Evolutionary conservation across 495 filamentous ascomycete genomes (phyloP).

Genomic region (Halenospora varia): DNA sequence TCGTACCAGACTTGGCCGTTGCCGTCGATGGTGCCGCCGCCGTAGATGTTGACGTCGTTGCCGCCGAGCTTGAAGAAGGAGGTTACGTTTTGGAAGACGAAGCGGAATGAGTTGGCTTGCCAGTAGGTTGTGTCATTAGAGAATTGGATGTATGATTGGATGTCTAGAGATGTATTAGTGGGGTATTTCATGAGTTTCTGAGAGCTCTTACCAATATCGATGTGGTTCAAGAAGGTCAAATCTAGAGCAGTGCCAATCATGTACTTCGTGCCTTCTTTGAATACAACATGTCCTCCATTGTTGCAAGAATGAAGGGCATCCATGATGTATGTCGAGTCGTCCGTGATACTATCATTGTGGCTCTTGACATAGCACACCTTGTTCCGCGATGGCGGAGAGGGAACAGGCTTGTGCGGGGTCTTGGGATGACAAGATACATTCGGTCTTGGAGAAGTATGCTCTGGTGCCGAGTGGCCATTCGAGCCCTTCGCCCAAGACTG

Average conservation of each 20-base stretch:
- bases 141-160: slow-evolving; percentile 54
- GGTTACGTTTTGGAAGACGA: slow-evolving; percentile 60
- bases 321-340: slow-evolving; percentile 58
- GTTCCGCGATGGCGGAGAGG: slow-evolving; percentile 17
- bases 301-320: slow-evolving; percentile 59
- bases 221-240: slow-evolving; percentile 56
- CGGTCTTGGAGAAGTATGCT: slow-evolving; percentile 26
- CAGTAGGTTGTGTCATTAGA: slow-evolving; percentile 65
- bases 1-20: slow-evolving; percentile 74
- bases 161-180: slow-evolving; percentile 29
- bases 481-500: not conserved
- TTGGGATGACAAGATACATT: slow-evolving; percentile 25
- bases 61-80: slow-evolving; percentile 70
- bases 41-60: slow-evolving; percentile 64
- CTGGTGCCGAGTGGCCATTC: not conserved
- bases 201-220: slow-evolving; percentile 45
- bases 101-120: slow-evolving; percentile 56
- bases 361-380: slow-evolving; percentile 31
- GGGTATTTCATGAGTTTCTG: not conserved
- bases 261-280: slow-evolving; percentile 50
- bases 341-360: slow-evolving; percentile 40
- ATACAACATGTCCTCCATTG: slow-evolving; percentile 62
- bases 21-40: slow-evolving; percentile 56
- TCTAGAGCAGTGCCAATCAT: slow-evolving; percentile 62
- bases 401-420: slow-evolving; percentile 23